Evolutionary conservation across 768 basidiomycete species (phyloP).

Genomic region (Russula compacta): DNA sequence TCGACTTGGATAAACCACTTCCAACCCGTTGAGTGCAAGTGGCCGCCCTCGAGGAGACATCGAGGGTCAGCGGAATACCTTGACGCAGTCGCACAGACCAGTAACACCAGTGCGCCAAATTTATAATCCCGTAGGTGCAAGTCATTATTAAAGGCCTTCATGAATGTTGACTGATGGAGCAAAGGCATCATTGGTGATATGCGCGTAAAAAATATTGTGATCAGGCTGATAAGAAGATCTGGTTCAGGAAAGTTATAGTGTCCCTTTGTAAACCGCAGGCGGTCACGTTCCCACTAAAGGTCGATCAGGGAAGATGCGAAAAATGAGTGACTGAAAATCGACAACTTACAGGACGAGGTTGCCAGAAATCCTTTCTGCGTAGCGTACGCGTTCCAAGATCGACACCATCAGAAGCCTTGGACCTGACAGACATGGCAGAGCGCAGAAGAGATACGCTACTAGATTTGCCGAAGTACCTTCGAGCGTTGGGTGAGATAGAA

Average conservation of each 20-base stretch:
- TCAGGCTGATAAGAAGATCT: conserved; percentile 12
- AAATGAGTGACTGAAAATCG: background rate
- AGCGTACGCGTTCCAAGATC: background rate
- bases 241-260: conserved; percentile 14
- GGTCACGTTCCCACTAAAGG: conserved; percentile 17
- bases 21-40: conserved; percentile 33
- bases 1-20: conserved; percentile 52
- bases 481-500: background rate
- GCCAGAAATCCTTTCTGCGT: conserved; percentile 14
- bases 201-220: conserved; percentile 10
- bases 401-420: background rate
- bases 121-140: conserved; percentile 10
- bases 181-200: conserved; percentile 10
- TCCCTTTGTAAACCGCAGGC: background rate
- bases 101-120: conserved; percentile 14
- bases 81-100: conserved; percentile 16
- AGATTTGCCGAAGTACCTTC: conserved; percentile 20
- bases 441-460: conserved; percentile 13
- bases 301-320: background rate
- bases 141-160: conserved; percentile 2
- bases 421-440: conserved; percentile 8
- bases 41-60: conserved; percentile 3
- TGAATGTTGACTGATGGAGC: conserved; percentile 18
- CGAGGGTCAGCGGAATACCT: conserved; percentile 14
- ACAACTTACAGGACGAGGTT: conserved; percentile 8